Conservation (phyloP, 2,329 filamentous ascomycete species). For the Curvularia spicifera region DNA sequence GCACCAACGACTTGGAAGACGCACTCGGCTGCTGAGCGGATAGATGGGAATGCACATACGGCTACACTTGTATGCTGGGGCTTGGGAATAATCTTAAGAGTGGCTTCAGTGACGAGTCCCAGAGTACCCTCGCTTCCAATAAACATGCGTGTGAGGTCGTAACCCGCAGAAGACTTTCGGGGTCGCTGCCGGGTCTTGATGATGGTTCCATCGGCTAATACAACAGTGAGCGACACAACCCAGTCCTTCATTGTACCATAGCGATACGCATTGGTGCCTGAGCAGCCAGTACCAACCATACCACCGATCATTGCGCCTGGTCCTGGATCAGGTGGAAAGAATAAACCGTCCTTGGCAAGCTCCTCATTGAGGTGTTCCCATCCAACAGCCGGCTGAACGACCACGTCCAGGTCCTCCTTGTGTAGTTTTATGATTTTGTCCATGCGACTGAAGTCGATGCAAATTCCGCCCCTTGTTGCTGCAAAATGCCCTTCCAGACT, state of each 20-base stretch:
- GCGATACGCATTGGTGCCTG: constrained; percentile 85
- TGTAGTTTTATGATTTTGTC: constrained; percentile 78
- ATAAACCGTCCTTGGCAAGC: constrained; percentile 73
- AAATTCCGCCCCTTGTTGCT: constrained; percentile 80
- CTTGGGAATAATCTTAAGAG: constrained; percentile 81
- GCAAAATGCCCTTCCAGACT: constrained; percentile 89
- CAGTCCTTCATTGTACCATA: constrained; percentile 96
- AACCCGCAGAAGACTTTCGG: constrained; percentile 88
- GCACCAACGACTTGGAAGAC: constrained; percentile 80
- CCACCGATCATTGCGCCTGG: constrained; percentile 92
- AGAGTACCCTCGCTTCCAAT: constrained; percentile 92
- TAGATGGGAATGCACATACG: constrained; percentile 67
- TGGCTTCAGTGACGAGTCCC: constrained; percentile 89
- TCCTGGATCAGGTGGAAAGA: constrained; percentile 91
- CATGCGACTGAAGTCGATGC: constrained; percentile 87
- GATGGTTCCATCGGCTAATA: constrained; percentile 86
- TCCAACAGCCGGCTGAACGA: constrained; percentile 71
- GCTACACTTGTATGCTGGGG: constrained; percentile 82
- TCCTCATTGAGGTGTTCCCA: constrained; percentile 87
- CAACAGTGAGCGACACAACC: constrained; percentile 85
- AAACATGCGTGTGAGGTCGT: constrained; percentile 88
- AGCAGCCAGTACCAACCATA: constrained; percentile 80
- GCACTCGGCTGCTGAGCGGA: constrained; percentile 78
- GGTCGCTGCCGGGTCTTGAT: constrained; percentile 89
- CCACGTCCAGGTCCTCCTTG: constrained; percentile 68